A percentile compares a stretch with the other conserved stretches of the same genome.
Conservation (phyloP, 2,329 filamentous ascomycete species). For the Cladophialophora chaetospira region DNA sequence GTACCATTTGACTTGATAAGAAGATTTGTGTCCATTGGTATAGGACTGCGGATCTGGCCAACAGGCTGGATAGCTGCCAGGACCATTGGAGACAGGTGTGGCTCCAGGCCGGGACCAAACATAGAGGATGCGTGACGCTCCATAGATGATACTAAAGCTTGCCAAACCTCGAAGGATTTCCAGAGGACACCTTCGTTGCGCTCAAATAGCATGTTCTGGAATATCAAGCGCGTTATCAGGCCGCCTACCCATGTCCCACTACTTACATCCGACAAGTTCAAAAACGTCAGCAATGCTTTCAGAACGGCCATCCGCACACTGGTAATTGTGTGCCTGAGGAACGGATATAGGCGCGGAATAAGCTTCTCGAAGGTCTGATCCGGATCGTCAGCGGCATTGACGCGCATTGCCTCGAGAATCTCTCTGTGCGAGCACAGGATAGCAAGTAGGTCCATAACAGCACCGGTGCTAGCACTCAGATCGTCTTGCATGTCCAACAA, state of each 20-base stretch:
- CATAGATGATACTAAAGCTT: conserved; percentile 49
- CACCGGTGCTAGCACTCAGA: conserved; percentile 92
- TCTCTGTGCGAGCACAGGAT: conserved; percentile 93
- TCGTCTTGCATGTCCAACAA: conserved; percentile 96
- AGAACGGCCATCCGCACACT: conserved; percentile 91
- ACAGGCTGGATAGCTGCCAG: conserved; percentile 86
- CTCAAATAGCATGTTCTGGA: conserved; percentile 94
- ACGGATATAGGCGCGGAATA: conserved; percentile 91
- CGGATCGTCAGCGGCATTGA: conserved; percentile 77
- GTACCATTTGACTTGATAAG: conserved; percentile 94
- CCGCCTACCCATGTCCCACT: conserved; percentile 92
- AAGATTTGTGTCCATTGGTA: conserved; percentile 85
- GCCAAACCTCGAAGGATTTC: conserved; percentile 85
- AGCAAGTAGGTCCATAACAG: conserved; percentile 96
- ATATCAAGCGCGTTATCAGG: conserved; percentile 82
- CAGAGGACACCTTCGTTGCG: conserved; percentile 80
- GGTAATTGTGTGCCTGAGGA: conserved; percentile 94
- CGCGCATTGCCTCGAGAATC: conserved; percentile 91
- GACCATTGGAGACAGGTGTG: conserved; percentile 79
- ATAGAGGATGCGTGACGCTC: conserved; percentile 61
- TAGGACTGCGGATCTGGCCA: conserved; percentile 84
- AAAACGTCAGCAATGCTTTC: conserved; percentile 88
- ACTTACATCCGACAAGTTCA: conserved; percentile 76
- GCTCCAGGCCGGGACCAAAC: conserved; percentile 72
- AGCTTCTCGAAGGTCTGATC: conserved; percentile 89